Evolutionary conservation across 257 asterid genomes (phyloP), one percentile per base, ranked within the genome.

Genomic region (Anisodus tanguticus): DNA sequence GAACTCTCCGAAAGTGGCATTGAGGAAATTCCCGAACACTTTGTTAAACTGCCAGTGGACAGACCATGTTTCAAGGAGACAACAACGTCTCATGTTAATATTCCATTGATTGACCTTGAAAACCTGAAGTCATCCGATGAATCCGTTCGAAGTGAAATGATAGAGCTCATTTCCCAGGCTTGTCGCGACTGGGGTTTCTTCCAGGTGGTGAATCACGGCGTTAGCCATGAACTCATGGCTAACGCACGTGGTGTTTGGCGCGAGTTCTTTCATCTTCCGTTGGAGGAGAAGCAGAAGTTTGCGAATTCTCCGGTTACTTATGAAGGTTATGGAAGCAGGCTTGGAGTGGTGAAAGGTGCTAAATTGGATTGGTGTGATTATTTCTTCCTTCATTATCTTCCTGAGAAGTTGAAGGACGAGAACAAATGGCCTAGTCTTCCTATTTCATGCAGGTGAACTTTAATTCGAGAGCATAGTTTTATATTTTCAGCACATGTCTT

Each of bases 131-230:
- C 98, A 8, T 41, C 0, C 1, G 90, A 93, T 84, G 88, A 49
- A 1, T 16, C 71, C 0, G 6, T 89, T 54, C 90, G 92, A 3
- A 62, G 67, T 9, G 60, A 26, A n/a, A 85, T 93, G 0, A 81
- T 88, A 4, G 74, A 15, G 26, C 41, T 62, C 58, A 86, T 96
- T 72, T 90, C 85, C 66, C 71, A 2, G 11, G 99, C 98, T 2
- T 96, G 99, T 89, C 85, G 91, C 3, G 92, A 96, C 77, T 96
- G 99, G 99, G 98, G 99, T 0, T 96, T 96, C 74, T 96, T 94
- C 79, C 99, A 96, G 89, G 95, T 91, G 89, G 92, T 93, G 82
- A 93, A 91, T 91, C 99, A 96, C 84, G 97, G 97, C 17, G 94
- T 96, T 35, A 80, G 87, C 89, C 91, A 54, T 74, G 91, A 86